Evolutionary conservation across 2,329 filamentous ascomycete species (phyloP).

Genomic region (Aureobasidium sp.): DNA sequence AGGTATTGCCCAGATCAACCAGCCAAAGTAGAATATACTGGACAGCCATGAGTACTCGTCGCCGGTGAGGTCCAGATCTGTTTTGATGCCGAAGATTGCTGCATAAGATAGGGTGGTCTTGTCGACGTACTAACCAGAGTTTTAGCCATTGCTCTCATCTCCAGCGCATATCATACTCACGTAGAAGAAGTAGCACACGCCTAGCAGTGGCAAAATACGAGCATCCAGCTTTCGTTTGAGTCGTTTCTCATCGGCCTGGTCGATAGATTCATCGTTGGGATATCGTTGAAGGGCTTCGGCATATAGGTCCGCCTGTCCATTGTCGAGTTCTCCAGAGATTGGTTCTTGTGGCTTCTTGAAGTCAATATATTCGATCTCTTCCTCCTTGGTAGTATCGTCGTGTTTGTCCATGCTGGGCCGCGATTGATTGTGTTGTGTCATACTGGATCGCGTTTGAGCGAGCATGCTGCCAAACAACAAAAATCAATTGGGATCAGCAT

Average conservation of each 20-base stretch:
- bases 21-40: constrained; percentile 52
- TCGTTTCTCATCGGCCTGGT: neutral
- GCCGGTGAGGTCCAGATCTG: neutral
- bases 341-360: neutral
- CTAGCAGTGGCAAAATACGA: neutral
- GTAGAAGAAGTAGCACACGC: constrained; percentile 6
- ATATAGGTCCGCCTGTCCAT: neutral
- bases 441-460: too few species aligned
- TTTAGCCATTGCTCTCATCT: neutral
- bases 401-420: constrained; percentile 6
- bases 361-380: constrained; percentile 1
- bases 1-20: constrained; percentile 43
- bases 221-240: constrained; percentile 3
- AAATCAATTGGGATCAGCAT: too few species aligned
- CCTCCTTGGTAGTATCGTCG: neutral
- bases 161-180: neutral
- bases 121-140: neutral
- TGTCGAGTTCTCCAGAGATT: neutral
- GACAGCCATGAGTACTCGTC: constrained; percentile 29
- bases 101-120: constrained; percentile 9
- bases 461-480: too few species aligned
- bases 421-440: too few species aligned
- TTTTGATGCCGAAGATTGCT: constrained; percentile 9
- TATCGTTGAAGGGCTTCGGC: constrained; percentile 1
- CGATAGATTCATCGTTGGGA: constrained; percentile 7